Evolutionary conservation across 83 land plant species (phyloP), one percentile per base, ranked within the genome.

Genomic region (Isoetes engelmannii): DNA sequence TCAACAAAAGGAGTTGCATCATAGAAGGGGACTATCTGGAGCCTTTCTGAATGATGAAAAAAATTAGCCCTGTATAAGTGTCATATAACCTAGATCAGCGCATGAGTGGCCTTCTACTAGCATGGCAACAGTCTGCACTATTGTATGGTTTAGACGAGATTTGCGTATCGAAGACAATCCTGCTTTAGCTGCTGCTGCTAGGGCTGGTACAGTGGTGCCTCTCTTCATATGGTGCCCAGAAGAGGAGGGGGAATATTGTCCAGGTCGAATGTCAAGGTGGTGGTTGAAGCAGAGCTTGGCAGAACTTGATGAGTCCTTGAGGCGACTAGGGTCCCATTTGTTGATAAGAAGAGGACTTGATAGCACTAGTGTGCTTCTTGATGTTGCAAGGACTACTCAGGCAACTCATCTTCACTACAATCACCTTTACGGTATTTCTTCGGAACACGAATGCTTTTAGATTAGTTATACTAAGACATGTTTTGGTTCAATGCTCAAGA

Each of bases 371-470:
- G 15, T 21, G 6, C 61, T 58, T 7, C 15, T 58, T 6, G 12
- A 58, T 6, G 20, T 58, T 15, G 61, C 15, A 6, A 15, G 20
- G 6, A 21, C 6, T 15, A 58, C 61, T 7, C 6, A 7, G 15
- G 61, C 61, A 15, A 7, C 61, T 6, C 61, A 15, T 7, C 20
- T 58, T 15, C 20, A 15, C 15, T 58, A 7, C 61, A 58, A 58
- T 58, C 61, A 58, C 61, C 20, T 58, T 6, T 58, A 58, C 15
- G 61, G 61, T 58, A n/a, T n/a, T n/a, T n/a, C n/a, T n/a, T n/a
- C n/a, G n/a, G n/a, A n/a, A n/a, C n/a, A n/a, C n/a, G n/a, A n/a
- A n/a, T n/a, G n/a, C n/a, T n/a, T n/a, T n/a, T n/a, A n/a, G n/a
- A n/a, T n/a, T n/a, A n/a, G n/a, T n/a, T n/a, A n/a, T n/a, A n/a